phyloP scores from a whole-genome alignment of 352 stramenopile species.

The Phytophthora brassicae region DNA sequence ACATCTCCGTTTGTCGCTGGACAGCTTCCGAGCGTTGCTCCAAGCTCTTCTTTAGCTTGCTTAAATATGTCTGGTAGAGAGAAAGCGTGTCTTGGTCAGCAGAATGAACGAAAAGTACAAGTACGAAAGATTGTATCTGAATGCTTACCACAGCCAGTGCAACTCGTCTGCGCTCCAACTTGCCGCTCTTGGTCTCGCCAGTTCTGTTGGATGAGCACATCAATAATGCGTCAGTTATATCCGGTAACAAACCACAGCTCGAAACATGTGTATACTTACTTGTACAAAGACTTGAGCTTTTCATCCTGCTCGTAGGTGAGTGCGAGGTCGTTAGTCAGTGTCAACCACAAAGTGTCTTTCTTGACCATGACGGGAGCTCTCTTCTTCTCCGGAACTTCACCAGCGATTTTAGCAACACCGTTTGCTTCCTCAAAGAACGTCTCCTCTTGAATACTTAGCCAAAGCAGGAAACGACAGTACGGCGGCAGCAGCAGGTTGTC shows the following conservation, averaged over 20 bases:
- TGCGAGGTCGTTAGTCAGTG: slow-evolving; percentile 70
- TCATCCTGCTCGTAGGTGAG: slow-evolving; percentile 90
- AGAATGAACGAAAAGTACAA: not conserved
- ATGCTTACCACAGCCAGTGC: slow-evolving; percentile 77
- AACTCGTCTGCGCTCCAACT: slow-evolving; percentile 78
- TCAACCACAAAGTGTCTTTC: slow-evolving; percentile 85
- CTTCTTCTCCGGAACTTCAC: slow-evolving; percentile 65
- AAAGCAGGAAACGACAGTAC: slow-evolving; percentile 89
- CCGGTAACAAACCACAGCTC: not conserved
- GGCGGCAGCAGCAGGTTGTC: slow-evolving; percentile 83
- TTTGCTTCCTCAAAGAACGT: slow-evolving; percentile 80
- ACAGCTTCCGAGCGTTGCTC: slow-evolving; percentile 80
- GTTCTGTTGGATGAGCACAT: slow-evolving; percentile 36
- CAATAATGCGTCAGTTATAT: slow-evolving; percentile 1
- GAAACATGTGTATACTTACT: slow-evolving; percentile 38
- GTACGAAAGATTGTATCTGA: not conserved
- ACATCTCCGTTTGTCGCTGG: slow-evolving; percentile 75
- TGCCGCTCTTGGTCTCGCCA: slow-evolving; percentile 80
- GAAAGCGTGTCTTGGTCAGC: not conserved
- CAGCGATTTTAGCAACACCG: slow-evolving; percentile 41
- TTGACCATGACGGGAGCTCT: slow-evolving; percentile 66
- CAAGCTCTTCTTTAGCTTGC: slow-evolving; percentile 84
- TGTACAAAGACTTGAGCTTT: slow-evolving; percentile 88
- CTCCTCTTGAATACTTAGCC: slow-evolving; percentile 88
- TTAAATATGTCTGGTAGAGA: slow-evolving; percentile 80